These are phyloP conservation scores for Cajanus cajan DNA, from an alignment of 306 rosid species.

Conservation along the genomic window DNA sequence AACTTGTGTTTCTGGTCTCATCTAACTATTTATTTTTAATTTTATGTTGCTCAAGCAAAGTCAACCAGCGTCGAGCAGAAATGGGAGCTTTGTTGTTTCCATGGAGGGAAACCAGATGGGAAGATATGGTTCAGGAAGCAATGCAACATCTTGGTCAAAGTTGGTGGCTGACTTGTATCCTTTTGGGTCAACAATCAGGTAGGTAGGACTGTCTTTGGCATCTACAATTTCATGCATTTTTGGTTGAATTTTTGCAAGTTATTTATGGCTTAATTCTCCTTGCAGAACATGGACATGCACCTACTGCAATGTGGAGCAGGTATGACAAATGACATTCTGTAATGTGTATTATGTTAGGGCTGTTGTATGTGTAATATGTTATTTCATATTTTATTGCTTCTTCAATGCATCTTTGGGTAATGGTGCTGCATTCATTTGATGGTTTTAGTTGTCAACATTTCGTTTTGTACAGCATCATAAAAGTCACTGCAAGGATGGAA, in stretches of 20 bases:
- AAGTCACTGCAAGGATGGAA: not conserved
- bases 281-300: constrained; percentile 83
- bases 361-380: constrained; percentile 10
- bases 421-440: constrained; percentile 18
- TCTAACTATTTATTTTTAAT: constrained; percentile 42
- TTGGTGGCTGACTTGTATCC: constrained; percentile 72
- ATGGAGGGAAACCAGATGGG: constrained; percentile 50
- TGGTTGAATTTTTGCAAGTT: constrained; percentile 12
- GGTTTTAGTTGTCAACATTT: constrained; percentile 12
- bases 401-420: constrained; percentile 20
- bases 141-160: constrained; percentile 67
- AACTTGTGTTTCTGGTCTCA: constrained; percentile 26
- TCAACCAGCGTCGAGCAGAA: constrained; percentile 80
- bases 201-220: constrained; percentile 37
- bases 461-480: constrained; percentile 11
- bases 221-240: not conserved
- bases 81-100: constrained; percentile 55
- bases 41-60: constrained; percentile 81
- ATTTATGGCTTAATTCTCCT: constrained; percentile 38
- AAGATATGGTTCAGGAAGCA: constrained; percentile 45
- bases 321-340: constrained; percentile 28
- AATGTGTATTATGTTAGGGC: not conserved
- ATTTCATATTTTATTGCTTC: constrained; percentile 18
- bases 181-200: constrained; percentile 66
- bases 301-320: constrained; percentile 92